These are phyloP conservation scores for Maudiozyma turicensis DNA, from an alignment of 805 yeast genomes.

Conservation along the genomic window DNA sequence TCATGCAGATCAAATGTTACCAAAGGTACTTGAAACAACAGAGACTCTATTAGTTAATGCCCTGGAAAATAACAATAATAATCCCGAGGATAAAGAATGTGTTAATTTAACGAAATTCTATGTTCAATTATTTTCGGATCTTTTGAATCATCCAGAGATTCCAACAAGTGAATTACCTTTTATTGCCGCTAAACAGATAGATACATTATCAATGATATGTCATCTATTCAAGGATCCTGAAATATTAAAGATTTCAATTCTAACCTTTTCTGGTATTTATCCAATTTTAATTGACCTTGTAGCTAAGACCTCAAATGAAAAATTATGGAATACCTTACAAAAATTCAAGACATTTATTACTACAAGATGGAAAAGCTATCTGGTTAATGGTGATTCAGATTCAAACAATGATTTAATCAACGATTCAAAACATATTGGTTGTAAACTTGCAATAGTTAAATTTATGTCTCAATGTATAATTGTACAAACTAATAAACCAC, in stretches of 20 bases:
- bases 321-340: slow-evolving; percentile 46
- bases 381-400: slow-evolving; percentile 12
- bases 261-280: slow-evolving; percentile 35
- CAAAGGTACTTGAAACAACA: slow-evolving; percentile 27
- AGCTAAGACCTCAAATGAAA: slow-evolving; percentile 32
- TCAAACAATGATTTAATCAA: slow-evolving; percentile 30
- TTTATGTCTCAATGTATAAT: slow-evolving; percentile 53
- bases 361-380: slow-evolving; percentile 45
- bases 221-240: slow-evolving; percentile 19
- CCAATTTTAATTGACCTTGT: slow-evolving; percentile 38
- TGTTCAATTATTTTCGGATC: slow-evolving; percentile 17
- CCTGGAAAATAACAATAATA: slow-evolving; percentile 5
- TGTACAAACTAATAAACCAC: slow-evolving; percentile 34
- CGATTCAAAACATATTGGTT: slow-evolving; percentile 42
- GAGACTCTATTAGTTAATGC: slow-evolving; percentile 11
- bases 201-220: slow-evolving; percentile 18
- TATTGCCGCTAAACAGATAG: slow-evolving; percentile 22
- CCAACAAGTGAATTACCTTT: slow-evolving; percentile 24
- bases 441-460: slow-evolving; percentile 62
- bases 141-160: slow-evolving; percentile 17
- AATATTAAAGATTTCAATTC: slow-evolving; percentile 32
- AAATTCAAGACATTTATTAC: slow-evolving; percentile 51
- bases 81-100: neutral
- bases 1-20: slow-evolving; percentile 23
- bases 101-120: slow-evolving; percentile 16